Evolutionary conservation across 345 rosid species (phyloP).

Genomic region (Sonneratia caseolaris): DNA sequence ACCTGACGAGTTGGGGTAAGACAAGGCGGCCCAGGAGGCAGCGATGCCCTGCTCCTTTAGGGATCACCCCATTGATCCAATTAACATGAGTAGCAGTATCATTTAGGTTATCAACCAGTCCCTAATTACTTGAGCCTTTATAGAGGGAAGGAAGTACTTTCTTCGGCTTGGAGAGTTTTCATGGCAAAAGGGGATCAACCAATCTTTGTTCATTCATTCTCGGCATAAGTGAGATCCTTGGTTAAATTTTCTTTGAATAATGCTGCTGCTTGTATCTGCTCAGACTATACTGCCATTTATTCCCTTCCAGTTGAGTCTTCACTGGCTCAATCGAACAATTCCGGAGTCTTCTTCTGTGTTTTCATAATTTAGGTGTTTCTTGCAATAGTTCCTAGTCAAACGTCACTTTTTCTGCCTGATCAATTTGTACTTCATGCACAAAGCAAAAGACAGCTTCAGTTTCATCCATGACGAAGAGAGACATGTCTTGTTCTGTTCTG

Average conservation of each 20-base stretch:
- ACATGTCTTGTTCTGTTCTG: background rate
- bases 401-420: background rate
- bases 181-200: background rate
- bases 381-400: background rate
- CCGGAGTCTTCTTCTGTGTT: background rate
- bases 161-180: background rate
- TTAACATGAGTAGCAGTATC: slow-evolving; percentile 19
- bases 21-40: slow-evolving; percentile 87
- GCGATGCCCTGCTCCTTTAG: slow-evolving; percentile 55
- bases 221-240: background rate
- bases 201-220: background rate
- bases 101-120: background rate
- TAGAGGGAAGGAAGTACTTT: background rate
- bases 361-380: background rate
- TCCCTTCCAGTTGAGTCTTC: background rate
- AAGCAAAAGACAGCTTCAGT: background rate
- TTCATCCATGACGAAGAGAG: background rate
- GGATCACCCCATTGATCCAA: slow-evolving; percentile 39
- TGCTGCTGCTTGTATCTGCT: background rate
- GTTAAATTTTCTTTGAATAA: background rate
- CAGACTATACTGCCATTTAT: background rate
- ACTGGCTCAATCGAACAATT: background rate
- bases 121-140: background rate
- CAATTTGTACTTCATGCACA: background rate
- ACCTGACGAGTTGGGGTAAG: slow-evolving; percentile 87